Evolutionary conservation across 2,329 filamentous ascomycete species (phyloP).

Genomic region (Hymenoscyphus linearis): DNA sequence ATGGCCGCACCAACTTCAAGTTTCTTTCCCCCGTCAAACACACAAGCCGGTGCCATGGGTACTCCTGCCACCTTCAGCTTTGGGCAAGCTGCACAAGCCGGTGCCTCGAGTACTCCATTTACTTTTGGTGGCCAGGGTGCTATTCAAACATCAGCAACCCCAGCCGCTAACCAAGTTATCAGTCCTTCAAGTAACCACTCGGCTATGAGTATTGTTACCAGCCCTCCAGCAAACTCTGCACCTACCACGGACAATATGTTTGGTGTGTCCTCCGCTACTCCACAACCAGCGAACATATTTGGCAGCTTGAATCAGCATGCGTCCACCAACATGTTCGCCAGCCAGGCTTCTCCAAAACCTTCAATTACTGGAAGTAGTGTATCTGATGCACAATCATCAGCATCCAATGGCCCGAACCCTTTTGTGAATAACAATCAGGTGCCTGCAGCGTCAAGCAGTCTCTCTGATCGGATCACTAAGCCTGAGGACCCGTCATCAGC

Average conservation of each 20-base stretch:
- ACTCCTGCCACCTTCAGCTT: slow-evolving; percentile 11
- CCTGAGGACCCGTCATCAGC: neutral
- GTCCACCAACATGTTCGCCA: neutral
- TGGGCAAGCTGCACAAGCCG: slow-evolving; percentile 3
- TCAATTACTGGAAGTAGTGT: neutral
- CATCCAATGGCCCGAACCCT: neutral
- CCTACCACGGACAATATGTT: neutral
- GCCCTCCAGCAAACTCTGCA: neutral
- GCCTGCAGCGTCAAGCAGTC: neutral
- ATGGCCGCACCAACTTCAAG: neutral
- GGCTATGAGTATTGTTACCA: neutral
- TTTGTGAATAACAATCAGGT: neutral
- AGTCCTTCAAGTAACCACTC: neutral
- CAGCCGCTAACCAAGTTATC: neutral
- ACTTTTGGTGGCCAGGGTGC: slow-evolving; percentile 1
- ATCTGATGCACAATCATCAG: neutral
- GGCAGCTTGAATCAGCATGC: no score
- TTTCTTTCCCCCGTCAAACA: slow-evolving; percentile 2
- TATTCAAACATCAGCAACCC: neutral
- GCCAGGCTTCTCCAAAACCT: neutral
- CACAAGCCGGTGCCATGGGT: neutral
- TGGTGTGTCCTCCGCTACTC: neutral
- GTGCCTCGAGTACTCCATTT: slow-evolving; percentile 7
- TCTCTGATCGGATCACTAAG: neutral
- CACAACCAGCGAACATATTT: neutral